Evolutionary conservation across 1,284 basidiomycete species (phyloP).

Genomic region (Ustilago shanxiensis): DNA sequence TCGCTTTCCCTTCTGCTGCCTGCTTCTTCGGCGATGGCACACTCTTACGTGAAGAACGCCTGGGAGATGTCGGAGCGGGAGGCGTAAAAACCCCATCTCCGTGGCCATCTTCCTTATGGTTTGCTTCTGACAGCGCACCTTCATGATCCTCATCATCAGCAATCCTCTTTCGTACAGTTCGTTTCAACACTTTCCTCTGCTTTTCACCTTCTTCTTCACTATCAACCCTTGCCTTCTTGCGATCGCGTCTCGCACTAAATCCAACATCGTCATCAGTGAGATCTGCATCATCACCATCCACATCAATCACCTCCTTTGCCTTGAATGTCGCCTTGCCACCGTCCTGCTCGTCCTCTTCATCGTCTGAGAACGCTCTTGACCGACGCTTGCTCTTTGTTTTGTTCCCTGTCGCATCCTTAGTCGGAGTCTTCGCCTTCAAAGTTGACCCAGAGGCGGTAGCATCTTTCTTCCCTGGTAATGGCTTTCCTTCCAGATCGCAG

Average conservation of each 20-base stretch:
- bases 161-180: not conserved
- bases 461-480: constrained; percentile 15
- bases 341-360: constrained; percentile 19
- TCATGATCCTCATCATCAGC: constrained; percentile 8
- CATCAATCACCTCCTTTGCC: constrained; percentile 1
- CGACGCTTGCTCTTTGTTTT: constrained; percentile 20
- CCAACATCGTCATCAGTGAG: constrained; percentile 39
- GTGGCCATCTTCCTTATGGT: constrained; percentile 5
- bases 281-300: constrained; percentile 16
- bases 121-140: not conserved
- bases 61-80: constrained; percentile 19
- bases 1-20: not conserved
- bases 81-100: constrained; percentile 32
- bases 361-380: constrained; percentile 31
- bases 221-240: constrained; percentile 20
- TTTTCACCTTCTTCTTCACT: constrained; percentile 11
- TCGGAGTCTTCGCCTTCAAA: constrained; percentile 10
- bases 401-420: constrained; percentile 3
- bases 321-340: not conserved
- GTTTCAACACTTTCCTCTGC: not conserved
- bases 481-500: constrained; percentile 43
- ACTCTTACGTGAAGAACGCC: constrained; percentile 23
- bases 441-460: constrained; percentile 4
- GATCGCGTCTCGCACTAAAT: constrained; percentile 19
- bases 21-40: constrained; percentile 33